Evolutionary conservation across 306 rosid genomes (phyloP).

Genomic region (Corylus heterophylla): DNA sequence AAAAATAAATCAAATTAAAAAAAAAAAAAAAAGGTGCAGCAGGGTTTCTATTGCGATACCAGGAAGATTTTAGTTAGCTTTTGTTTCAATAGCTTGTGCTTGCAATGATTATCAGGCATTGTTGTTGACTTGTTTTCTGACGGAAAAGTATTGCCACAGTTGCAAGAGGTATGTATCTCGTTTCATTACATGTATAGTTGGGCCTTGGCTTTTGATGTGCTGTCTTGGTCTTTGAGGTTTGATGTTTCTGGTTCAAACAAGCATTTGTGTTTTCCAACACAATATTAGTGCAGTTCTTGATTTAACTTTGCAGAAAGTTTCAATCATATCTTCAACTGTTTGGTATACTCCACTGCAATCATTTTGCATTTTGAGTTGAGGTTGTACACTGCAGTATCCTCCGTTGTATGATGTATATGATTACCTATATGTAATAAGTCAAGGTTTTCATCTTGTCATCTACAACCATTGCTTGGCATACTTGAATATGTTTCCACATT

Average conservation of each 20-base stretch:
- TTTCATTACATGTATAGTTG: slow-evolving; percentile 16
- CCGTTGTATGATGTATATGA: not conserved
- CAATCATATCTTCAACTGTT: not conserved
- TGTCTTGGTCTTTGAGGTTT: not conserved
- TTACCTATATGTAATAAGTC: not conserved
- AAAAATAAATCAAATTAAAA: not conserved
- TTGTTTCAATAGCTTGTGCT: slow-evolving; percentile 40
- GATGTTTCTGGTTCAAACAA: not conserved
- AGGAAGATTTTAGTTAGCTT: slow-evolving; percentile 6
- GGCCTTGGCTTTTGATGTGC: slow-evolving; percentile 13
- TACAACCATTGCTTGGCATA: not conserved
- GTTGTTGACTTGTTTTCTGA: slow-evolving; percentile 77
- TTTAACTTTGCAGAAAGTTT: not conserved
- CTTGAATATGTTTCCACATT: slow-evolving; percentile 7
- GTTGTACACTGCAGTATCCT: not conserved
- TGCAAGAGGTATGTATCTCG: slow-evolving; percentile 65
- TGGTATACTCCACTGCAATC: not conserved
- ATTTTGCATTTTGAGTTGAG: not conserved
- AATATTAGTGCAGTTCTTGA: not conserved
- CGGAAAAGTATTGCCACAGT: slow-evolving; percentile 77
- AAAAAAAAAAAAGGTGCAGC: not conserved
- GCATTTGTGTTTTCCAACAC: not conserved
- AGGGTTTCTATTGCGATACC: not conserved
- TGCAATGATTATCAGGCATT: slow-evolving; percentile 61
- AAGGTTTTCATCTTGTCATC: not conserved